phyloP scores from a whole-genome alignment of 2,329 filamentous ascomycete genomes.

The Sporothrix dimorphospora region DNA sequence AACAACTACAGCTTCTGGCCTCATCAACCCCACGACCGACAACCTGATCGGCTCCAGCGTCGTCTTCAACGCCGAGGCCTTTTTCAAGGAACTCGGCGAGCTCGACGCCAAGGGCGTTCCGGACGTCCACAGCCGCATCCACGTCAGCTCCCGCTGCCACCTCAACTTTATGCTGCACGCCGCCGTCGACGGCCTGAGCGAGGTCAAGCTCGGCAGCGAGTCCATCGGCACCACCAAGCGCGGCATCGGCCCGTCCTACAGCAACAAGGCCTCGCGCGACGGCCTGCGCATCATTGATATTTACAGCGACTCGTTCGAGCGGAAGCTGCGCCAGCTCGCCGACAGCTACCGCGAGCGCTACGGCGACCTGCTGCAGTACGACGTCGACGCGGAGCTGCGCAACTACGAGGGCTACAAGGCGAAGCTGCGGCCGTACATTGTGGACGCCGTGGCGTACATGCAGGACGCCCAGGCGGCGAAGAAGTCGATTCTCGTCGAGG shows the following conservation, averaged over 20 bases:
- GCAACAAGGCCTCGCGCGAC: slow-evolving; percentile 64
- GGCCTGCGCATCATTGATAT: slow-evolving; percentile 69
- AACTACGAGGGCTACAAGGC: slow-evolving; percentile 62
- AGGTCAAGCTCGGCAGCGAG: slow-evolving; percentile 43
- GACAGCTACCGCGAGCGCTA: slow-evolving; percentile 68
- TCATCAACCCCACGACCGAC: slow-evolving; percentile 70
- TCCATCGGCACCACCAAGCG: slow-evolving; percentile 37
- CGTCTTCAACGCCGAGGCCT: slow-evolving; percentile 63
- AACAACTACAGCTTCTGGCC: slow-evolving; percentile 57
- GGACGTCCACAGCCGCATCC: slow-evolving; percentile 53
- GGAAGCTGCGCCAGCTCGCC: slow-evolving; percentile 64
- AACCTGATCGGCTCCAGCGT: slow-evolving; percentile 75
- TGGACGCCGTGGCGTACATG: slow-evolving; percentile 64
- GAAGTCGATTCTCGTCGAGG: slow-evolving; percentile 63
- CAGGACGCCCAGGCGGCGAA: slow-evolving; percentile 55
- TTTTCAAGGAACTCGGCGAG: slow-evolving; percentile 48
- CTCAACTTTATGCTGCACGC: slow-evolving; percentile 68
- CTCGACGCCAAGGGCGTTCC: slow-evolving; percentile 47
- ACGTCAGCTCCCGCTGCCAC: slow-evolving; percentile 66
- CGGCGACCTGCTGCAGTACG: slow-evolving; percentile 60
- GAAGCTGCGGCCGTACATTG: slow-evolving; percentile 61
- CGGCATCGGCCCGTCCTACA: slow-evolving; percentile 37
- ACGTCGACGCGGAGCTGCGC: slow-evolving; percentile 70
- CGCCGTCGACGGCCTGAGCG: slow-evolving; percentile 61
- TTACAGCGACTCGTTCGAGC: slow-evolving; percentile 70